A percentile compares a stretch with the other conserved stretches of the same genome.
phyloP scores from a whole-genome alignment of 768 basidiomycete genomes.

The Auriscalpium orientale region DNA sequence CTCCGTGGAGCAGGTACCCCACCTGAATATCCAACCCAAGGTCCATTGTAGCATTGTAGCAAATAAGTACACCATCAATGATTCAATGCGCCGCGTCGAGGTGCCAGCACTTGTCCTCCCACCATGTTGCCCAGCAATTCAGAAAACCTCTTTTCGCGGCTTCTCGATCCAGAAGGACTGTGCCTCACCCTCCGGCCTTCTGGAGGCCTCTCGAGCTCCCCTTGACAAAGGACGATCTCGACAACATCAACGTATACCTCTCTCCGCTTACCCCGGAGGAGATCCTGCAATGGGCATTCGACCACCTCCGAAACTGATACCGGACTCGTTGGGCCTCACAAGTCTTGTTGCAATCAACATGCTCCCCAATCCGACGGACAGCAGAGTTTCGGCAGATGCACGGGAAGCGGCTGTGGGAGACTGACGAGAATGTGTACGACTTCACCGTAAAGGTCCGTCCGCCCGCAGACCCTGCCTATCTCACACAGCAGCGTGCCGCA shows the following conservation, averaged over 20 bases:
- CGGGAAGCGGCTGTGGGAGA: conserved; percentile 82
- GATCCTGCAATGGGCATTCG: conserved; percentile 80
- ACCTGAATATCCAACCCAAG: too few species aligned
- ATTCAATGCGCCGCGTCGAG: not conserved
- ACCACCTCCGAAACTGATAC: conserved; percentile 69
- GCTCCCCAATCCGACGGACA: conserved; percentile 71
- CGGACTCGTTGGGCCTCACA: conserved; percentile 95
- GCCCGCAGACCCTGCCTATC: not conserved
- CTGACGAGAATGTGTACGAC: conserved; percentile 82
- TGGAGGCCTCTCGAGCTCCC: conserved; percentile 48
- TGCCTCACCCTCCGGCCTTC: conserved; percentile 20
- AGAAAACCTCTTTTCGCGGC: too few species aligned
- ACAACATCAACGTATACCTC: conserved; percentile 68
- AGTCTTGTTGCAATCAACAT: conserved; percentile 93
- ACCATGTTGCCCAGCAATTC: too few species aligned
- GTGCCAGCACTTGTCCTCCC: not conserved
- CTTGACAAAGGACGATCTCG: conserved; percentile 49
- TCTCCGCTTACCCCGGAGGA: conserved; percentile 67
- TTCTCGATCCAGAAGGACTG: not conserved
- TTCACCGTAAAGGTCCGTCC: conserved; percentile 77
- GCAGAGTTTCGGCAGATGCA: conserved; percentile 72
- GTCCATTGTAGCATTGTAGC: too few species aligned
- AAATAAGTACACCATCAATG: too few species aligned
- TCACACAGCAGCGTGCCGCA: conserved; percentile 21
- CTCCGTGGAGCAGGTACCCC: too few species aligned